Evolutionary conservation across 2,329 filamentous ascomycete species (phyloP), one percentile per base, ranked within the genome.

Genomic region (Aspergillus terreus): DNA sequence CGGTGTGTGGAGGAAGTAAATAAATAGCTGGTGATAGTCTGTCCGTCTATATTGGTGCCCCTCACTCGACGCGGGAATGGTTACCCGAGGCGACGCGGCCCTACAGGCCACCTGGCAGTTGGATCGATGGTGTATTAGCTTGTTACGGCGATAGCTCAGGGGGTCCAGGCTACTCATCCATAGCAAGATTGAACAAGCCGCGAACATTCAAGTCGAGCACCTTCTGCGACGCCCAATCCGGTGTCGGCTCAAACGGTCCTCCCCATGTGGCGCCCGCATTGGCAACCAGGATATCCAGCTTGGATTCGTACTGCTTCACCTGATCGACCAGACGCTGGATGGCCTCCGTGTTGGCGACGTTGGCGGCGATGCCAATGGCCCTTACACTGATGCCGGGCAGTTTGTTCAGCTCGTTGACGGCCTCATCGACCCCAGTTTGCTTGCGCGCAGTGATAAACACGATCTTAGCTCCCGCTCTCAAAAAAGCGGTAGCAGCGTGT

Each of bases 261-360:
- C 52, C 52, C 52, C 52, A 55, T 6, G 52, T 52, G 9, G 52
- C 52, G 10, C 52, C 52, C 2, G 52, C 52, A 14, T 55, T 55
- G 2, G 52, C 52, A 17, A 55, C 19, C 3, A 55, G 49, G 14
- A 55, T 55, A 17, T 55, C 49, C 2, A 55, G 46, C 44, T 47
- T 43, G 10, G 43, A 17, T 21, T 52, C 49, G 27, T 25, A 14
- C 3, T 30, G 1, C 30, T 50, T 35, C 21, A 55, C 46, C 11
- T 52, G 12, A 14, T 46, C 25, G 21, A 50, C 52, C 6, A 52
- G 46, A 1, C 30, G 21, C 17, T 55, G 35, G 49, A 55, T 55
- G 2, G 51, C 52, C 6, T 49, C 44, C 6, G 52, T 55, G 12
- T 50, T 17, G 1, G 52, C 43, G 2, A 51, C 52, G 32, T 52